Evolutionary conservation across 495 filamentous ascomycete species (phyloP), one percentile per base, ranked within the genome.

Genomic region (Rhypophila decipiens): DNA sequence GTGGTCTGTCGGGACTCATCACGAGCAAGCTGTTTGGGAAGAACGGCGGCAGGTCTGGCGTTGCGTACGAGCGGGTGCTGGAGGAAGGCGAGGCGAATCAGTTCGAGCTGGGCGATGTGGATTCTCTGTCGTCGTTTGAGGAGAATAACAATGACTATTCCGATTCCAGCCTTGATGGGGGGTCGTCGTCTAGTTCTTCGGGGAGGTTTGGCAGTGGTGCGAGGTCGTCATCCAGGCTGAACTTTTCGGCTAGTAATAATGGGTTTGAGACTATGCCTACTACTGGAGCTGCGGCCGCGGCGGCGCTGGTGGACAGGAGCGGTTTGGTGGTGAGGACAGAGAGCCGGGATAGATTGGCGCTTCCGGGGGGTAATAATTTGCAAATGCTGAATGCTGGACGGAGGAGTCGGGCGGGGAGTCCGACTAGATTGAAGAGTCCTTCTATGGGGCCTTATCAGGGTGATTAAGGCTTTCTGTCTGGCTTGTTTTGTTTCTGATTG

Each of bases 291-390:
- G 35, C 47, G 40, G 22, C 74, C 75, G 0, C 42, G 58, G 24
- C 50, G 65, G 10, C 74, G 53, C 73, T 79, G 0, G 82, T 91
- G 55, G 84, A 88, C 50, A 72, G 87, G 42, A 82, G 76, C 36
- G 88, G 88, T 24, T 61, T 94, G 49, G 85, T 86, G 24, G 78
- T 86, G 2, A 71, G 88, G 52, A 87, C 85, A 1, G 90, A 93
- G 59, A 93, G 87, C 59, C 72, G 86, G 42, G 90, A 95, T 59
- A 76, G 87, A 50, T 61, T 80, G 31, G 63, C 63, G 18, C 71
- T 71, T 13, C 27, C 27, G 7, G 27, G 27, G 7, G 27, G 27
- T 18, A 37, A 19, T 10, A 59, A 52, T 21, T 42, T 64, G 27
- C 70, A 71, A 49, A 67, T 72, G 70, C 56, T 71, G 22, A 69